Evolutionary conservation across 371 early-diverging fungal genomes (phyloP), one percentile per base, ranked within the genome.

Genomic region (Thermomucor indicae-seudaticae): DNA sequence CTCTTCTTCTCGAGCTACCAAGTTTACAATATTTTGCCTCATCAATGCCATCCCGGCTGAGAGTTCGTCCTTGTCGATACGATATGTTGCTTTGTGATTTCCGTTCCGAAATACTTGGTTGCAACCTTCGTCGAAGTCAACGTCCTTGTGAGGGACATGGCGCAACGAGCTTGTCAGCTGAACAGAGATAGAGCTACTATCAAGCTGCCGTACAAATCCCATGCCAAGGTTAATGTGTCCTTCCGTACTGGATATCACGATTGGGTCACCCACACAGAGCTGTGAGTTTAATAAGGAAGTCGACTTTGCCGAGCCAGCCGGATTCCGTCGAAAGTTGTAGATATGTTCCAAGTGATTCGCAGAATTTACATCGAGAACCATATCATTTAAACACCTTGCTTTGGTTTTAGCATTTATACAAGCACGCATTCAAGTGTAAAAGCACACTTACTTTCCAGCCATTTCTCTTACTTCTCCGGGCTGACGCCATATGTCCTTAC

Each of bases 21-120:
- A 52, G n/a, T 70, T 64, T 14, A 93, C 70, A 10, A 97, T 44
- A 47, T 96, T 92, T 43, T 79, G 74, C 6, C 95, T 72, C 6
- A 91, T 72, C 27, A 81, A 55, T 3, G 70, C 65, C 66, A 91
- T 76, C 0, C 85, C 89, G 4, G 77, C 60, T 1, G 75, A 50
- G 64, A 89, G 66, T 53, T 92, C 92, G 54, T 93, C 93, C 65
- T 83, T 83, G 60, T 96, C 96, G 19, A 97, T 82, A 6, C 95
- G 75, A 57, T 85, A 96, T 12, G 8, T 35, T 0, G 65, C 55
- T 24, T 53, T 45, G 17, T 49, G 12, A 7, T 29, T 20, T 11
- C 27, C 42, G n/a, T 46, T 27, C 5, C 24, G 25, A 25, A 42
- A 50, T 3, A 38, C 40, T 32, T 56, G 57, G 8, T 39, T 32